phyloP scores from a whole-genome alignment of 768 basidiomycete species.

The Phlebiopsis gigantea region DNA sequence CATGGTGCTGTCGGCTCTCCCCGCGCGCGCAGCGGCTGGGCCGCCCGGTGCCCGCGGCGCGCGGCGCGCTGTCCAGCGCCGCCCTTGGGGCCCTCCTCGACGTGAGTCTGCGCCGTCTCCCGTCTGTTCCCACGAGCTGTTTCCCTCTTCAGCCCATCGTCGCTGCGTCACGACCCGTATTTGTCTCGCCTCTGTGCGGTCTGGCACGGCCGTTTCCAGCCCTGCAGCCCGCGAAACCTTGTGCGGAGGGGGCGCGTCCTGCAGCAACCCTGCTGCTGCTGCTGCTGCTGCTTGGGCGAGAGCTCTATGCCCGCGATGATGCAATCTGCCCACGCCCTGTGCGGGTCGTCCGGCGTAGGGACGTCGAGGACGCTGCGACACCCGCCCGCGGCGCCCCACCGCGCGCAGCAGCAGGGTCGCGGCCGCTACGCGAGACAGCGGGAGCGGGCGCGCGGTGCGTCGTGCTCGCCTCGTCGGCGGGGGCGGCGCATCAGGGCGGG shows the following conservation, averaged over 20 bases:
- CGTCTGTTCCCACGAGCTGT: not conserved
- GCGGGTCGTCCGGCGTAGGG: too few species aligned
- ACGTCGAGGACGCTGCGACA: too few species aligned
- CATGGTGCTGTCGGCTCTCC: slow-evolving; percentile 8
- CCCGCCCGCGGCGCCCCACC: not conserved
- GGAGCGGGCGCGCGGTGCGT: not conserved
- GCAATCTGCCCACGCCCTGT: too few species aligned
- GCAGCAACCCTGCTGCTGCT: not conserved
- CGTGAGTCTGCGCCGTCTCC: too few species aligned
- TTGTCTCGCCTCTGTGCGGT: not conserved
- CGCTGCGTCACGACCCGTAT: not conserved
- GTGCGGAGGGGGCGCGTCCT: too few species aligned
- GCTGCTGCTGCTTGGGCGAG: too few species aligned
- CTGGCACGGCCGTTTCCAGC: not conserved
- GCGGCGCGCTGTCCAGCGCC: not conserved
- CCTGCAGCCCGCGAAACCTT: not conserved
- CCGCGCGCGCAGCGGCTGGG: slow-evolving; percentile 9
- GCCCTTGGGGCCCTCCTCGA: slow-evolving; percentile 3
- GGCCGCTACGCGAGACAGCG: too few species aligned
- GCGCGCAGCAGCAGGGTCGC: not conserved
- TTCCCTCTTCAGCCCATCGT: not conserved
- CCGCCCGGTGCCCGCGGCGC: not conserved
- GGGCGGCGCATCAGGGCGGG: not conserved
- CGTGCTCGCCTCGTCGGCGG: not conserved
- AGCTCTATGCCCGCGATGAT: too few species aligned